These are phyloP conservation scores for Macaranga tanarius DNA, from an alignment of 441 rosid species.

Conservation along the genomic window DNA sequence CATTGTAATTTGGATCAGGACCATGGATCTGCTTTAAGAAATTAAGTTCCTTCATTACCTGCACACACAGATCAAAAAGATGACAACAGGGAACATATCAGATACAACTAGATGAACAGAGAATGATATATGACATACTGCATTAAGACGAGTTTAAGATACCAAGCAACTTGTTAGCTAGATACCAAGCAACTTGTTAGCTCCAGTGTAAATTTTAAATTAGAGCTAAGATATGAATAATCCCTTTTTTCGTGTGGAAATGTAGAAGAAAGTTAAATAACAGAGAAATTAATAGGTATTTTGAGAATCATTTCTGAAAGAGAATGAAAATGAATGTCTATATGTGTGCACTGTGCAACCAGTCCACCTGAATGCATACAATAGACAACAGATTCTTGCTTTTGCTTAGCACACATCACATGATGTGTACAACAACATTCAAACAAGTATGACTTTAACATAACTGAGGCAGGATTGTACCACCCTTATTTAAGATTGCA, in stretches of 20 bases:
- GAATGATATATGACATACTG: constrained; percentile 3
- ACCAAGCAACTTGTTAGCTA: not conserved
- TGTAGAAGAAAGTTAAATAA: not conserved
- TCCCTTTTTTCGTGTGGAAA: not conserved
- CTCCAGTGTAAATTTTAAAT: not conserved
- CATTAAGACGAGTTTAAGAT: not conserved
- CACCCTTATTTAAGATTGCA: not conserved
- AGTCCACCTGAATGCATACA: not conserved
- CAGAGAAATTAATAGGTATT: not conserved
- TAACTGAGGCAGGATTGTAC: not conserved
- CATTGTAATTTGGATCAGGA: constrained; percentile 88
- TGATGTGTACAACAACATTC: not conserved
- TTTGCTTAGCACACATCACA: not conserved
- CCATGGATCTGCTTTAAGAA: constrained; percentile 67
- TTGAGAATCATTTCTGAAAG: constrained; percentile 8
- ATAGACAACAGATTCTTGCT: not conserved
- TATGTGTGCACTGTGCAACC: not conserved
- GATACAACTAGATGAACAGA: constrained; percentile 6
- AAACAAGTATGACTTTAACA: not conserved
- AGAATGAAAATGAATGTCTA: not conserved
- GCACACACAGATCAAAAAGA: constrained; percentile 20
- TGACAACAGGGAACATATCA: not conserved
- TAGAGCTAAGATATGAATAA: not conserved
- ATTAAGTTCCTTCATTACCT: constrained; percentile 63
- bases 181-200: not conserved